phyloP scores from a whole-genome alignment of 192 early-diverging fungal genomes.

The Backusella macrospora region DNA sequence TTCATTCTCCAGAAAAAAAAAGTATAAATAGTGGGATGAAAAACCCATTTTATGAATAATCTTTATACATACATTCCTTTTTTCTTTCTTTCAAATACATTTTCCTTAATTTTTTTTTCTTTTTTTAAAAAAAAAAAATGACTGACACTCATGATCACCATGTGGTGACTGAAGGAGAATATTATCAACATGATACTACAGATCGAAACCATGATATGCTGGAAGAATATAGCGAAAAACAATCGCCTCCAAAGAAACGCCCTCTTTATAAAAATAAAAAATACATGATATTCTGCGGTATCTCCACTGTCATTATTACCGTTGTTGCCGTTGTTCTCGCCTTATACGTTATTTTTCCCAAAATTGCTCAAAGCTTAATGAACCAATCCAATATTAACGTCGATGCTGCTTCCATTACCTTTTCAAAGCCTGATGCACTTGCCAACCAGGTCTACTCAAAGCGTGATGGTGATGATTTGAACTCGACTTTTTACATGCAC shows the following conservation, averaged over 20 bases:
- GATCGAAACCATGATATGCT: constrained; percentile 8
- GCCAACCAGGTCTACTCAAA: neutral
- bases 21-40: neutral
- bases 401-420: constrained; percentile 44
- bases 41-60: neutral
- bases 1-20: no score
- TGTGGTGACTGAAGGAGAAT: constrained; percentile 17
- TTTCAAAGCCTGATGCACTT: constrained; percentile 26
- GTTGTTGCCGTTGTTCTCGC: constrained; percentile 49
- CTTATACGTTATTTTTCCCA: constrained; percentile 58
- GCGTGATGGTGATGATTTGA: constrained; percentile 21
- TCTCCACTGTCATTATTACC: constrained; percentile 46
- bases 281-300: constrained; percentile 56
- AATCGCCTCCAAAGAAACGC: constrained; percentile 40
- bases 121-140: neutral
- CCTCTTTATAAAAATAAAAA: constrained; percentile 51
- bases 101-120: neutral
- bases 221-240: constrained; percentile 50
- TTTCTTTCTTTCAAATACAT: constrained; percentile 6
- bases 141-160: constrained; percentile 20
- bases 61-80: neutral
- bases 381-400: constrained; percentile 48
- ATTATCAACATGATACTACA: constrained; percentile 1
- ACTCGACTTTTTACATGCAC: constrained; percentile 42
- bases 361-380: constrained; percentile 50